Percentiles rank a stretch among this genome's conserved stretches.
These are phyloP conservation scores for Aquilaria yunnanensis DNA, from an alignment of 345 rosid species.

Conservation along the genomic window DNA sequence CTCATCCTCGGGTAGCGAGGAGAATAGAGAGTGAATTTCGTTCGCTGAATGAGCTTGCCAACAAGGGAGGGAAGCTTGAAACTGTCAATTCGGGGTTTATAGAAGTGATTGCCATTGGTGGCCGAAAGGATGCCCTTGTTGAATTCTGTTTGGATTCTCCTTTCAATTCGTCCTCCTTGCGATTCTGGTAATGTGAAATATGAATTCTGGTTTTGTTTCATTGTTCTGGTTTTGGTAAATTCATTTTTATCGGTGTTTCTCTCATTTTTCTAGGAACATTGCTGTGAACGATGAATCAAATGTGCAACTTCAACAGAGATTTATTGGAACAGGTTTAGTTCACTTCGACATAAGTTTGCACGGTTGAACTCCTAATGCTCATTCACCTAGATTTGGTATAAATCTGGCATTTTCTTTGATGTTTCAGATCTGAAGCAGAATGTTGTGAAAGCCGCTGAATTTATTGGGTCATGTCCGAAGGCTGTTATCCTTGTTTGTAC, in stretches of 20 bases:
- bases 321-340: conserved; percentile 38
- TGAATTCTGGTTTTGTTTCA: background rate
- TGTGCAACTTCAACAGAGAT: conserved; percentile 55
- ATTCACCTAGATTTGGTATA: conserved; percentile 1
- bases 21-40: conserved; percentile 19
- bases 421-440: conserved; percentile 41
- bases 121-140: conserved; percentile 67
- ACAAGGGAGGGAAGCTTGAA: background rate
- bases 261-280: conserved; percentile 51
- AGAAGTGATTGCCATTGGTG: conserved; percentile 74
- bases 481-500: conserved; percentile 97
- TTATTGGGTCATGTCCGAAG: conserved; percentile 47
- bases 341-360: background rate
- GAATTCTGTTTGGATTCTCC: conserved; percentile 75
- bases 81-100: conserved; percentile 23
- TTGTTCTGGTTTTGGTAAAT: too few relatives aligned
- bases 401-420: conserved; percentile 11
- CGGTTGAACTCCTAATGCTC: background rate
- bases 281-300: conserved; percentile 33
- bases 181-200: conserved; percentile 54
- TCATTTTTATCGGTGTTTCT: background rate
- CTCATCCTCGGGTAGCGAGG: conserved; percentile 23
- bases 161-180: conserved; percentile 47
- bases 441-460: conserved; percentile 35
- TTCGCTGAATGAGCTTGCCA: conserved; percentile 13